Evolutionary conservation across 345 rosid genomes (phyloP).

Genomic region (Eucalyptus grandis): DNA sequence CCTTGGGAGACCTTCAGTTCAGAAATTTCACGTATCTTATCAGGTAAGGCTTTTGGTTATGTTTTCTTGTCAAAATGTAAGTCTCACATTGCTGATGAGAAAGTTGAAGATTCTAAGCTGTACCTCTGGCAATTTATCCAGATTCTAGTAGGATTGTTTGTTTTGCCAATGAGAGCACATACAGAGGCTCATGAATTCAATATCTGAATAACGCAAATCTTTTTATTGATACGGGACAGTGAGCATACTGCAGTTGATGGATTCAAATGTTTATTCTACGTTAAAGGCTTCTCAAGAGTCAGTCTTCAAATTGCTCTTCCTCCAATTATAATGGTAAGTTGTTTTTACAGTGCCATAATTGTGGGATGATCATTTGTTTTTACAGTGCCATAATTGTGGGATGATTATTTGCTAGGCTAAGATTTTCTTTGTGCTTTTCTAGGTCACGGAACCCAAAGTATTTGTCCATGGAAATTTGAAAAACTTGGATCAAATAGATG

Average conservation of each 20-base stretch:
- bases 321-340: conserved; percentile 50
- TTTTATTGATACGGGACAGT: conserved; percentile 17
- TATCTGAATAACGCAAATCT: neutral
- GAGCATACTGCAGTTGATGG: conserved; percentile 62
- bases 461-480: conserved; percentile 44
- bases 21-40: conserved; percentile 77
- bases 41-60: conserved; percentile 28
- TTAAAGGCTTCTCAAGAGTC: conserved; percentile 56
- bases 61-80: neutral
- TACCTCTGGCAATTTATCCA: neutral
- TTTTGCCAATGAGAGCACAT: neutral
- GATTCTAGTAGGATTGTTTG: neutral
- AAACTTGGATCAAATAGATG: conserved; percentile 12
- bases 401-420: neutral
- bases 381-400: neutral
- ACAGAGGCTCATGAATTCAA: neutral
- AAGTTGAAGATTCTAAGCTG: neutral
- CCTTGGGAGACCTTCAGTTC: conserved; percentile 23
- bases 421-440: neutral
- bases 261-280: conserved; percentile 52
- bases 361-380: neutral
- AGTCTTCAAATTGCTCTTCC: conserved; percentile 40
- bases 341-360: neutral
- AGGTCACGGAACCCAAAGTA: conserved; percentile 68
- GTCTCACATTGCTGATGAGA: neutral